Evolutionary conservation across 371 early-diverging fungal species (phyloP).

Genomic region (Lichtheimia corymbifera): DNA sequence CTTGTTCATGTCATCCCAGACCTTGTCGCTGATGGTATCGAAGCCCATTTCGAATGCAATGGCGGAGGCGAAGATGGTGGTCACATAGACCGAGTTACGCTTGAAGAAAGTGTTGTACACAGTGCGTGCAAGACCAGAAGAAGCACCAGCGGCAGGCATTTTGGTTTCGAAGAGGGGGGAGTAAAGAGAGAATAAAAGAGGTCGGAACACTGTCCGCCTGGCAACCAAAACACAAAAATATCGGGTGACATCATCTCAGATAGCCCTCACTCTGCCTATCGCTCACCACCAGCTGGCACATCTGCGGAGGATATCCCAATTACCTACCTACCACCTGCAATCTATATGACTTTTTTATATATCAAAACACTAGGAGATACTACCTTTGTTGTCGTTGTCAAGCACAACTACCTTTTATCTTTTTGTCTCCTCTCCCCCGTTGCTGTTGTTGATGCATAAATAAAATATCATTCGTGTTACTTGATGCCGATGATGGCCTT

Average conservation of each 20-base stretch:
- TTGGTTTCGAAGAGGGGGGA: slow-evolving; percentile 6
- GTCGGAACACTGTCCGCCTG: slow-evolving; percentile 1
- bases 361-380: too few species aligned
- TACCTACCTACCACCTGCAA: too few species aligned
- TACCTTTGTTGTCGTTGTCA: too few species aligned
- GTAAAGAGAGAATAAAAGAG: slow-evolving; percentile 7
- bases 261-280: too few species aligned
- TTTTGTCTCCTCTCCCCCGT: too few species aligned
- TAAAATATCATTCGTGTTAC: too few species aligned
- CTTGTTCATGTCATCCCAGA: slow-evolving; percentile 83
- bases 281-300: too few species aligned
- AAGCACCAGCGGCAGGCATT: slow-evolving; percentile 42
- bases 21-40: slow-evolving; percentile 62
- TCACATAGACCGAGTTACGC: slow-evolving; percentile 74
- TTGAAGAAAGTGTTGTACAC: slow-evolving; percentile 72
- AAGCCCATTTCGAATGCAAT: slow-evolving; percentile 80
- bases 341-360: too few species aligned
- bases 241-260: slow-evolving; percentile 2
- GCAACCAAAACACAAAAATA: slow-evolving; percentile 3
- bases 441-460: too few species aligned
- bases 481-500: too few species aligned
- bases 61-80: slow-evolving; percentile 76
- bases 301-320: too few species aligned
- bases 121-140: slow-evolving; percentile 48
- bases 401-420: too few species aligned